Conservation (phyloP, 2,329 filamentous ascomycete species). For the Epichloe sylvatica region DNA sequence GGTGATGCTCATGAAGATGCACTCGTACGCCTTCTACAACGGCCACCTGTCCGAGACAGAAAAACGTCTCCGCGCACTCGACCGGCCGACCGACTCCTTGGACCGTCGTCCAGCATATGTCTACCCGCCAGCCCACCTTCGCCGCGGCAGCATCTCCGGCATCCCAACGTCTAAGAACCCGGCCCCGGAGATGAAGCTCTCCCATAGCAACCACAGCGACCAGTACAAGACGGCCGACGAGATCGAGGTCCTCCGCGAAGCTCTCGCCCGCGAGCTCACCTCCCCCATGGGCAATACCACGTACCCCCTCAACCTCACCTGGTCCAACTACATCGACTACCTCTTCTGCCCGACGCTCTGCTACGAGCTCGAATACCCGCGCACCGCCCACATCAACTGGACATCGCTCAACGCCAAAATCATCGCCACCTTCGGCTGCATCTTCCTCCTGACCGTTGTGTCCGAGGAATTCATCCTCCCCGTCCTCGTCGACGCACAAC, state of each 20-base stretch:
- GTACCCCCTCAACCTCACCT: constrained; percentile 78
- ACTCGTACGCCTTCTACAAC: constrained; percentile 97
- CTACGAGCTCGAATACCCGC: constrained; percentile 94
- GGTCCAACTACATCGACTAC: constrained; percentile 72
- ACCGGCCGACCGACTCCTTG: constrained; percentile 47
- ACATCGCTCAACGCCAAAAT: constrained; percentile 72
- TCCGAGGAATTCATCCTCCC: constrained; percentile 94
- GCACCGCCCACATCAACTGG: constrained; percentile 62
- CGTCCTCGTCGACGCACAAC: constrained; percentile 59
- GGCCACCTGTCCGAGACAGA: constrained; percentile 84
- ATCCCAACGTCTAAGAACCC: constrained; percentile 11
- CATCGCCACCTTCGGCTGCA: constrained; percentile 84
- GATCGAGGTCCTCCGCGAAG: constrained; percentile 61
- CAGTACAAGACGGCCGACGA: constrained; percentile 25
- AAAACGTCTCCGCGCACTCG: constrained; percentile 64
- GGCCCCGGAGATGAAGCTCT: constrained; percentile 2
- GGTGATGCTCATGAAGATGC: constrained; percentile 95
- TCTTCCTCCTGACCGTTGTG: constrained; percentile 82
- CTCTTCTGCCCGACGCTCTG: constrained; percentile 88
- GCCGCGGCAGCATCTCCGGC: constrained; percentile 26
- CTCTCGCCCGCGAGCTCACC: constrained; percentile 79
- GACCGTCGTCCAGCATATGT: constrained; percentile 58
- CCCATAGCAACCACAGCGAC: constrained; percentile 12
- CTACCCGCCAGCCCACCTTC: constrained; percentile 52
- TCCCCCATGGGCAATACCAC: constrained; percentile 86